Base-by-base conservation (phyloP, 73 alveolate genomes). In the Breviolum minutum region DNA sequence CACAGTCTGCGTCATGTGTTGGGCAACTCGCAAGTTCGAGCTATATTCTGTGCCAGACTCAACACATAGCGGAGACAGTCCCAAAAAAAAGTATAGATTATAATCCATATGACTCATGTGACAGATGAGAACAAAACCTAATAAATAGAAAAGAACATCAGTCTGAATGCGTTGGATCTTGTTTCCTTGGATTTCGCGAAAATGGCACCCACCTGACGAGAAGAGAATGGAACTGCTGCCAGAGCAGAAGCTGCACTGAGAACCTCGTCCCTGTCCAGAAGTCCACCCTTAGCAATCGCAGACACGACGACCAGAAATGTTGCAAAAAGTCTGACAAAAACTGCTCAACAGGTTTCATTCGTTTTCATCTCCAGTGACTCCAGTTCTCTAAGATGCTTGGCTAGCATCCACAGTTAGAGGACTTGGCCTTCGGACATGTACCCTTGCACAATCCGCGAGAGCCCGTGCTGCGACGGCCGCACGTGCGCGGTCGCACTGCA, bases 391-490 rank as follows among this genome's bases (percentile, higher is more conserved):
- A 69, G 54, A 40, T 40, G 54, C 54, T 40, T 40, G 5, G 54
- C 54, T 40, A 40, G 54, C 54, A 40, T 40, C 54, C 54, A 40
- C 3, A 40, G 54, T 40, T 40, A 40, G 54, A 40, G 54, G 54
- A 40, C 54, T 40, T 40, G 54, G 54, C 73, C 32, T 29, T 22
- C 92, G 73, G 73, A 61, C 96, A n/a, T 90, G 96, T n/a, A 90
- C 54, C 26, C 96, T 86, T 19, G 96, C 96, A 74, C 96, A 90
- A 74, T 90, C 96, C 2, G 96, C 96, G 62, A 90, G 87, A 13
- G 96, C 96, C 13, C 96, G 96, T 60, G 96, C 96, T 7, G 96
- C 96, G 77, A 90, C 96, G 32, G 96, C 96, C 27, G 96, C 96
- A 29, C 96, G 87, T 13, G 96, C 96, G 68, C 96, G 96, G 74